A percentile compares a stretch with the other conserved stretches of the same genome.
Conservation (phyloP, 2,329 filamentous ascomycete species). For the Aspergillus floridensis region DNA sequence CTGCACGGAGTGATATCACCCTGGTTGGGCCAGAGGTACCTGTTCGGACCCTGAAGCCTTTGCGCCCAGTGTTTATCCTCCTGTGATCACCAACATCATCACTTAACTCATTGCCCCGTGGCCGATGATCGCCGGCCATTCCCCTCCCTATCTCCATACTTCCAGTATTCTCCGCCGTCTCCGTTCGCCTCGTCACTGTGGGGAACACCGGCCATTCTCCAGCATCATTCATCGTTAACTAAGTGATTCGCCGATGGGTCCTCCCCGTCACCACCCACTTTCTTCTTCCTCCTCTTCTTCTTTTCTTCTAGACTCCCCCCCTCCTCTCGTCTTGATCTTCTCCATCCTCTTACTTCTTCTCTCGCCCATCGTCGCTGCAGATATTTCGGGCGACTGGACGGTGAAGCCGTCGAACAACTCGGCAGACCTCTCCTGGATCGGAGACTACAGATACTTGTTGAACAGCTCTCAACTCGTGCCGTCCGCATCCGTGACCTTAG, state of each 20-base stretch:
- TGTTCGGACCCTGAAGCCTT: not conserved
- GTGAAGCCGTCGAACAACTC: conserved; percentile 33
- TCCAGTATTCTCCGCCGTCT: conserved; percentile 20
- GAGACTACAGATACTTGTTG: conserved; percentile 24
- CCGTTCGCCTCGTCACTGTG: conserved; percentile 26
- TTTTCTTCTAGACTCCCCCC: conserved; percentile 4
- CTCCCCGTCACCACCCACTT: conserved; percentile 11
- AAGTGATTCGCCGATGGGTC: conserved; percentile 14
- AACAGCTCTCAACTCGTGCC: conserved; percentile 21
- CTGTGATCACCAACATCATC: conserved; percentile 6
- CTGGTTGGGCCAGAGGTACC: not conserved
- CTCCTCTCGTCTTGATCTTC: conserved; percentile 10
- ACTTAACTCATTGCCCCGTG: conserved; percentile 14
- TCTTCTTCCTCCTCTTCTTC: conserved; percentile 11
- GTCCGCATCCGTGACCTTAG: conserved; percentile 20
- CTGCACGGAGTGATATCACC: conserved; percentile 7
- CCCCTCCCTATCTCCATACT: not conserved
- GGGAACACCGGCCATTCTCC: conserved; percentile 16
- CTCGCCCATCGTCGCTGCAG: conserved; percentile 13
- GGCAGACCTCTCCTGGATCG: conserved; percentile 22
- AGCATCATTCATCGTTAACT: conserved; percentile 5
- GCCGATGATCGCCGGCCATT: conserved; percentile 20
- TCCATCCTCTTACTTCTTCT: conserved; percentile 15
- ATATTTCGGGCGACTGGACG: conserved; percentile 19
- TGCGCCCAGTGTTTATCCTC: conserved; percentile 2